These are phyloP conservation scores for Klebsormidium nitens DNA, from an alignment of 139 green algal species.

Conservation along the genomic window DNA sequence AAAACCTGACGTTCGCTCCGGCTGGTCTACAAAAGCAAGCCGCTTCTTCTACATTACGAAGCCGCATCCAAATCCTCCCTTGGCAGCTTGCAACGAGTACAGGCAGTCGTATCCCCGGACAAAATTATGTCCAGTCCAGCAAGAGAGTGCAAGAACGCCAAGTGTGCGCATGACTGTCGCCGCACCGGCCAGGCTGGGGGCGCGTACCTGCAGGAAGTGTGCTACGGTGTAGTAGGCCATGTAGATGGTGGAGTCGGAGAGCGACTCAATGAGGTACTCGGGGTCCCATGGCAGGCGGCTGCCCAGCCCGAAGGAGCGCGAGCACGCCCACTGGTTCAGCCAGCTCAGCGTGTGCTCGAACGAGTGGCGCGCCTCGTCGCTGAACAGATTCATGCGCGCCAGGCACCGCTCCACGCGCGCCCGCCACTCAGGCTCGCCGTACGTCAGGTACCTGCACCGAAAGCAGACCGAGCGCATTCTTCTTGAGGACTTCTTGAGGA, in stretches of 20 bases:
- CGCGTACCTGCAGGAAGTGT: slow-evolving; percentile 65
- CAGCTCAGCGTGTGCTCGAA: slow-evolving; percentile 87
- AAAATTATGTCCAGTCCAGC: too few relatives aligned
- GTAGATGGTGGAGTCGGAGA: slow-evolving; percentile 99
- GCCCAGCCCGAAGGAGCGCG: slow-evolving; percentile 90
- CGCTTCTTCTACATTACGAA: too few relatives aligned
- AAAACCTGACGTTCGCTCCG: too few relatives aligned
- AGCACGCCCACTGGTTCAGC: slow-evolving; percentile 91
- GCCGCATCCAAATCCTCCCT: too few relatives aligned
- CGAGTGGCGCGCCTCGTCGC: slow-evolving; percentile 38
- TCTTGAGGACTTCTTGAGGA: too few relatives aligned
- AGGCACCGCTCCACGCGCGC: slow-evolving; percentile 53
- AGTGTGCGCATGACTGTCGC: slow-evolving; percentile 40
- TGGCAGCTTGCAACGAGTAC: too few relatives aligned
- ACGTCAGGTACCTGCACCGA: slow-evolving; percentile 73
- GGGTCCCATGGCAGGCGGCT: slow-evolving; percentile 92
- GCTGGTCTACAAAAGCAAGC: too few relatives aligned
- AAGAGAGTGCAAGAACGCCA: too few relatives aligned
- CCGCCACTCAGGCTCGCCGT: slow-evolving; percentile 83
- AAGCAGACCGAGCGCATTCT: too few relatives aligned
- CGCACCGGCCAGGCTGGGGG: too few relatives aligned
- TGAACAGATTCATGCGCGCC: slow-evolving; percentile 69
- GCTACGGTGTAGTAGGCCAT: slow-evolving; percentile 99
- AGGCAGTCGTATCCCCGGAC: too few relatives aligned
- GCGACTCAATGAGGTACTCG: slow-evolving; percentile 93